Evolutionary conservation across 495 filamentous ascomycete species (phyloP).

Genomic region (Collariella sp.): DNA sequence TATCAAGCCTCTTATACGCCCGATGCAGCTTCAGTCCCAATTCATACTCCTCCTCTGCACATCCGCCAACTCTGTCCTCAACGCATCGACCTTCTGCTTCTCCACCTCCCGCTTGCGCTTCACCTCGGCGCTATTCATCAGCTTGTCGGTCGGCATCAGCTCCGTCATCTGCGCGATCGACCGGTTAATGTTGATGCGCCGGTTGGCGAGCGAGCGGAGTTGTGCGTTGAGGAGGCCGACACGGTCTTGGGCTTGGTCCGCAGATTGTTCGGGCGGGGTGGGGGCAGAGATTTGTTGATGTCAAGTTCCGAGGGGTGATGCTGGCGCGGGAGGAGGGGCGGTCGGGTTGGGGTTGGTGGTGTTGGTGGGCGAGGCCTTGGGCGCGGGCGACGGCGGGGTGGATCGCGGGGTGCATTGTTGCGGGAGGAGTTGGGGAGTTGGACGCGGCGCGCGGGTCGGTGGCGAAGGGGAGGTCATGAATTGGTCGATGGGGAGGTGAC

Average conservation of each 20-base stretch:
- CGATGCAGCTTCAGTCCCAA: conserved; percentile 73
- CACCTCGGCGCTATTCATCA: conserved; percentile 38
- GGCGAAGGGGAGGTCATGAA: conserved; percentile 20
- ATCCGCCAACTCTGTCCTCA: conserved; percentile 69
- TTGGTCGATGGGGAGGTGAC: conserved; percentile 23
- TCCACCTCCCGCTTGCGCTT: conserved; percentile 51
- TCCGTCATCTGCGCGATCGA: conserved; percentile 66
- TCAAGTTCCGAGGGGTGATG: conserved; percentile 6
- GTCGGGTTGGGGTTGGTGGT: conserved; percentile 12
- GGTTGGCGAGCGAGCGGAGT: conserved; percentile 54
- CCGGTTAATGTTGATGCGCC: conserved; percentile 60
- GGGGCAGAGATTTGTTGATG: conserved; percentile 49
- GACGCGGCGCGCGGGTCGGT: conserved; percentile 3
- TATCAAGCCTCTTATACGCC: conserved; percentile 67
- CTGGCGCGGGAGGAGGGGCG: conserved; percentile 19
- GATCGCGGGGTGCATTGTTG: background rate
- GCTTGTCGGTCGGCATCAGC: conserved; percentile 47
- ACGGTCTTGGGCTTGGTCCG: conserved; percentile 44
- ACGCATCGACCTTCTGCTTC: conserved; percentile 59
- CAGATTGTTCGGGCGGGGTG: conserved; percentile 49
- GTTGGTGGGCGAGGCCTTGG: conserved; percentile 10
- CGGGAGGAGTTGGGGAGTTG: background rate
- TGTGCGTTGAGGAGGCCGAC: conserved; percentile 59
- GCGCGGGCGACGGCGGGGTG: conserved; percentile 14
- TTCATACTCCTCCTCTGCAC: conserved; percentile 78